Percentiles rank a stretch among this genome's conserved stretches.
Evolutionary conservation across 108 stramenopile genomes (phyloP).

Genomic region (Ochromonas danica): DNA sequence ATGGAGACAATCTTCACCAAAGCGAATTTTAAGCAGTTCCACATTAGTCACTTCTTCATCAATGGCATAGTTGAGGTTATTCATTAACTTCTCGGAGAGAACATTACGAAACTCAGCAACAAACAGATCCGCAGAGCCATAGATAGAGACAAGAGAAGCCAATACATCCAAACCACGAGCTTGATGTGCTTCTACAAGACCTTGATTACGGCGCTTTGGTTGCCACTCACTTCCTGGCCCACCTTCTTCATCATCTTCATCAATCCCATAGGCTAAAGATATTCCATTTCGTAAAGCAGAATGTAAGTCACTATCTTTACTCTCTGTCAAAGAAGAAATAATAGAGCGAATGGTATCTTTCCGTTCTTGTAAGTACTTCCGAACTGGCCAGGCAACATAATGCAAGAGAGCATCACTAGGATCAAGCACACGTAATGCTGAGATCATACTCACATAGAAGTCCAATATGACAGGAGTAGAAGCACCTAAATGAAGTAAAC

Average conservation of each 20-base stretch:
- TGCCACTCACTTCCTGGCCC: slow-evolving; percentile 51
- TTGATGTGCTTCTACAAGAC: slow-evolving; percentile 30
- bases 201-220: slow-evolving; percentile 49
- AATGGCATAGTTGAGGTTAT: slow-evolving; percentile 76
- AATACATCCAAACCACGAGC: slow-evolving; percentile 69
- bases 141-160: slow-evolving; percentile 91
- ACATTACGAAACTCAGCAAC: slow-evolving; percentile 91
- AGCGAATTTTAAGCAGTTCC: slow-evolving; percentile 77
- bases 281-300: slow-evolving; percentile 81
- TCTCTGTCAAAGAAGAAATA: slow-evolving; percentile 88
- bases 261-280: slow-evolving; percentile 54
- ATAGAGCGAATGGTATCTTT: slow-evolving; percentile 93
- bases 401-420: slow-evolving; percentile 77
- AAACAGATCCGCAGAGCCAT: slow-evolving; percentile 95
- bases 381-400: slow-evolving; percentile 78
- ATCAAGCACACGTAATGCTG: slow-evolving; percentile 71
- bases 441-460: slow-evolving; percentile 89
- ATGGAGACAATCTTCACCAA: slow-evolving; percentile 84
- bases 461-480: slow-evolving; percentile 89
- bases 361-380: slow-evolving; percentile 71
- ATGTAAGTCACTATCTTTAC: slow-evolving; percentile 82
- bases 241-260: slow-evolving; percentile 41
- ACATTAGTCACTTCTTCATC: slow-evolving; percentile 87
- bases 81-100: slow-evolving; percentile 90
- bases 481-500: slow-evolving; percentile 91